Base-by-base conservation (phyloP, 192 early-diverging fungal genomes). In the Rhizophagus prolifer region DNA sequence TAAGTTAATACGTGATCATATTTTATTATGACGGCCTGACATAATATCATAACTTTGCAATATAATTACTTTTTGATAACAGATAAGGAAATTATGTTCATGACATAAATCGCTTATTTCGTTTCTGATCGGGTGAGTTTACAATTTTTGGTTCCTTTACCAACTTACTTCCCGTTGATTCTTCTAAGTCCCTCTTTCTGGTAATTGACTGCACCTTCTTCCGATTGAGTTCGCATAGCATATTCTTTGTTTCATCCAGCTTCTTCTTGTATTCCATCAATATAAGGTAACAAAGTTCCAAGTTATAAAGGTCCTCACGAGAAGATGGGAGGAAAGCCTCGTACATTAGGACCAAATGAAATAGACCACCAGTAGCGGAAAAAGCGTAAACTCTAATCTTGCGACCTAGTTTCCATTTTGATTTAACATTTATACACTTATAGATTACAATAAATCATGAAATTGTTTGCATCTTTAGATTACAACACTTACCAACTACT, bases 291-390 rank as follows among this genome's bases (percentile, higher is more conserved):
- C 19, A 23, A 58, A 73, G 58, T 73, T 73, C 58, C 28, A 73
- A 36, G 26, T 60, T 73, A 61, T 73, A 58, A 60, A 73, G 59
- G 31, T 73, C 72, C 36, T 73, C 58, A 60, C 41, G 9, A 41
- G 41, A 41, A 41, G 41, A 41, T 41, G 41, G 38, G 58, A 70
- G 58, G 44, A 62, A 77, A 61, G 76, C 54, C 47, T 77, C 31
- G 50, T 77, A 62, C 61, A 77, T 70, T 70, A 77, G n/a, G 58
- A 77, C 47, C 76, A 77, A 77, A 78, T 78, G 76, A 71, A 78
- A 78, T 70, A 78, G 58, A 38, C 38, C 50, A 36, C 66, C 76
- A 71, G 50, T 23, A 70, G 68, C 50, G 34, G 68, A 9, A 68
- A 78, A 71, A 59, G 68, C 70, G 25, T 78, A 78, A 4, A 78